Conservation (phyloP, 2,329 filamentous ascomycete genomes). For the Beauveria varroae region DNA sequence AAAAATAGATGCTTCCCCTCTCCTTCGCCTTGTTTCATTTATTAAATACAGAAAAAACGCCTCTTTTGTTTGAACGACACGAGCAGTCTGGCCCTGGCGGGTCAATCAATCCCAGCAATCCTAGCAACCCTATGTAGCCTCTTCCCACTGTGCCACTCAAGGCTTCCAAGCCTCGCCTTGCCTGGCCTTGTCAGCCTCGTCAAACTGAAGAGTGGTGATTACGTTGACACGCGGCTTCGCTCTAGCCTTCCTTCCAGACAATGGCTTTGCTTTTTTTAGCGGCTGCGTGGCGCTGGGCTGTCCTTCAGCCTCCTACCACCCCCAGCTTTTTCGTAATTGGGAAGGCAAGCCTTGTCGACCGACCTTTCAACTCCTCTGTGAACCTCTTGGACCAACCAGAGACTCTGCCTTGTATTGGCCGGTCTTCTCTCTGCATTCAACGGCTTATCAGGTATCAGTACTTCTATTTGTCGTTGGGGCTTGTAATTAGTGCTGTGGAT, state of each 20-base stretch:
- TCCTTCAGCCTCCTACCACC: neutral
- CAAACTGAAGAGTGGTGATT: neutral
- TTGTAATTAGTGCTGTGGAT: too few species aligned
- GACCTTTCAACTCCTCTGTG: neutral
- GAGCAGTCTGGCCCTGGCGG: too few species aligned
- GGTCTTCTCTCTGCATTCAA: too few species aligned
- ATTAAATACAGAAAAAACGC: too few species aligned
- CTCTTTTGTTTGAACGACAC: too few species aligned
- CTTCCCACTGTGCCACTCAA: too few species aligned
- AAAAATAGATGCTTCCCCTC: neutral
- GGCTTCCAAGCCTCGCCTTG: too few species aligned
- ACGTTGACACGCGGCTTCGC: neutral
- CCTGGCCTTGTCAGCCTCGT: too few species aligned
- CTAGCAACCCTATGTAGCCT: too few species aligned
- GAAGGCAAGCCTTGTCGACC: neutral
- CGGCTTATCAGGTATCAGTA: too few species aligned
- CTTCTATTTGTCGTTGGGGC: too few species aligned
- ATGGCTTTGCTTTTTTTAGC: neutral
- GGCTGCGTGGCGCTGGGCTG: neutral
- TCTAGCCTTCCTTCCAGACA: neutral
- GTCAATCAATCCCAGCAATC: too few species aligned
- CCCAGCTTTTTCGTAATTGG: neutral
- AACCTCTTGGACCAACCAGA: neutral
- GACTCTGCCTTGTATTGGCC: neutral
- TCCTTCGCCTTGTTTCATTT: neutral